These are phyloP conservation scores for Sisymbrium irio DNA, from an alignment of 345 rosid genomes.

Conservation along the genomic window DNA sequence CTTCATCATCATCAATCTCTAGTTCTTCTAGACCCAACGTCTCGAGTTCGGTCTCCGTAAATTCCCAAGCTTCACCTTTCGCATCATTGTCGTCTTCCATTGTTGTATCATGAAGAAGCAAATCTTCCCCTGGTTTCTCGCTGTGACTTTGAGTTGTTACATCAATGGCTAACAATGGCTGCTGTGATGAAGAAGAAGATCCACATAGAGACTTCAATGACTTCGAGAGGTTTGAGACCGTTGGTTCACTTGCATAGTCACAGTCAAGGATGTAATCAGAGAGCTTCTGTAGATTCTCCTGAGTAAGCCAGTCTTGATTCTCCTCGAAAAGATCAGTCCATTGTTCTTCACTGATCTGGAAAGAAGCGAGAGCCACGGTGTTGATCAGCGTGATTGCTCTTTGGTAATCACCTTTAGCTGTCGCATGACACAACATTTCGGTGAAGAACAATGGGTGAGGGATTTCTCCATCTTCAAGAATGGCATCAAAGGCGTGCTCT, in stretches of 20 bases:
- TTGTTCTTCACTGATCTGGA: constrained; percentile 70
- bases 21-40: constrained; percentile 36
- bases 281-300: constrained; percentile 45
- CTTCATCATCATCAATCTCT: constrained; percentile 33
- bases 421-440: constrained; percentile 70
- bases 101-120: constrained; percentile 17
- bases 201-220: constrained; percentile 48
- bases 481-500: constrained; percentile 77
- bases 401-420: constrained; percentile 50
- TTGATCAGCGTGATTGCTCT: constrained; percentile 58
- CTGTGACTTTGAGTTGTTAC: constrained; percentile 5
- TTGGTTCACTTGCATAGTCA: constrained; percentile 49
- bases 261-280: constrained; percentile 47
- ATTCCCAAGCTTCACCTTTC: constrained; percentile 24
- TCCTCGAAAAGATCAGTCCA: constrained; percentile 58
- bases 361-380: constrained; percentile 68
- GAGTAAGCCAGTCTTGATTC: constrained; percentile 40
- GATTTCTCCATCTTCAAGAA: constrained; percentile 82
- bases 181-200: constrained; percentile 18
- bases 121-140: constrained; percentile 10
- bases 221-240: constrained; percentile 59
- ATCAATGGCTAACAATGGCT: constrained; percentile 21
- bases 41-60: constrained; percentile 37
- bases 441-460: constrained; percentile 58
- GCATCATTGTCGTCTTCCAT: not conserved